phyloP scores from a whole-genome alignment of 139 green algal species.

The Chlorella sorokiniana region DNA sequence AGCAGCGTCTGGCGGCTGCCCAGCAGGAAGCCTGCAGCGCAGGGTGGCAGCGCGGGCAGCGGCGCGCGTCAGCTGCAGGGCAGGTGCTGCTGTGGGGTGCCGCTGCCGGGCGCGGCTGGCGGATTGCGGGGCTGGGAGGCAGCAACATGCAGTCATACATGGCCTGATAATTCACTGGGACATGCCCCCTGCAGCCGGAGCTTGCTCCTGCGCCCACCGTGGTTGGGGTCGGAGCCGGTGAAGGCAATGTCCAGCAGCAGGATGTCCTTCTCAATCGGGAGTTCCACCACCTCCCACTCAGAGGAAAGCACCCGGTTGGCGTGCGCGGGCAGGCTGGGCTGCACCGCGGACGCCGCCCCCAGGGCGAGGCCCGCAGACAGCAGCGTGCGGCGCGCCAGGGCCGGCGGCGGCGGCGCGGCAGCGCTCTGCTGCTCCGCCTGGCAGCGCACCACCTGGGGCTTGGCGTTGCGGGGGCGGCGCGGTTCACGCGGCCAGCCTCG shows the following conservation, averaged over 20 bases:
- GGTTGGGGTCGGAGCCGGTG: slow-evolving; percentile 82
- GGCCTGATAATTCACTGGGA: neutral
- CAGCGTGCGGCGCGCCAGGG: slow-evolving; percentile 22
- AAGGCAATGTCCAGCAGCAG: slow-evolving; percentile 98
- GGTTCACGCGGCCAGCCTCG: neutral
- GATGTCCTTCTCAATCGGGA: slow-evolving; percentile 90
- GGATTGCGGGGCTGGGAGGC: neutral
- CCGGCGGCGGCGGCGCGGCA: neutral
- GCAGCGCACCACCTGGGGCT: neutral
- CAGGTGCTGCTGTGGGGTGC: no score
- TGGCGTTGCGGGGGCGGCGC: neutral
- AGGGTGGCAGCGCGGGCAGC: neutral
- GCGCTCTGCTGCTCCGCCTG: neutral
- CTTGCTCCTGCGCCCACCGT: slow-evolving; percentile 62
- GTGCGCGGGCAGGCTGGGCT: slow-evolving; percentile 39
- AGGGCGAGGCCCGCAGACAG: slow-evolving; percentile 33
- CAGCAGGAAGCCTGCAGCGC: slow-evolving; percentile 87
- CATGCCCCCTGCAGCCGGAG: neutral
- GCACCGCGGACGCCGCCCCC: slow-evolving; percentile 4
- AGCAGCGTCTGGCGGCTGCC: slow-evolving; percentile 96
- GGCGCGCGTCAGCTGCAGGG: neutral
- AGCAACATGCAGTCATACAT: neutral
- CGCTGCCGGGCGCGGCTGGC: no score
- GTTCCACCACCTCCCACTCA: slow-evolving; percentile 73
- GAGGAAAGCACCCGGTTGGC: slow-evolving; percentile 63